A percentile compares a stretch with the other conserved stretches of the same genome.
These are phyloP conservation scores for Kuraishia ogatae DNA, from an alignment of 805 yeast genomes.

Conservation along the genomic window DNA sequence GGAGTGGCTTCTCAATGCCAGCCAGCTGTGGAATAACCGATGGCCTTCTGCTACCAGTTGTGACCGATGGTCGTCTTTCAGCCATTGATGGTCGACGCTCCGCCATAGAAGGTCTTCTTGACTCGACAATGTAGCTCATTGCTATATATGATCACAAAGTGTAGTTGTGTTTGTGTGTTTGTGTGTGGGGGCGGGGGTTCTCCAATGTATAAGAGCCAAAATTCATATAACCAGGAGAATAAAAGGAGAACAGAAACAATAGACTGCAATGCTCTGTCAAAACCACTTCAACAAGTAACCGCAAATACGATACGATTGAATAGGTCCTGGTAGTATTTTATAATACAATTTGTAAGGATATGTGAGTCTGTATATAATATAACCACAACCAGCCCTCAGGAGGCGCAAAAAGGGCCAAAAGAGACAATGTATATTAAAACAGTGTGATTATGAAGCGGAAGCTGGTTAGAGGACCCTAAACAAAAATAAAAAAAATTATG, in stretches of 20 bases:
- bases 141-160: not conserved
- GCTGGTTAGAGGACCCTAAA: not conserved
- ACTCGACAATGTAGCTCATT: constrained; percentile 6
- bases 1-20: constrained; percentile 66
- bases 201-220: not conserved
- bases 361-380: not conserved
- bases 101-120: constrained; percentile 49
- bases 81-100: constrained; percentile 55
- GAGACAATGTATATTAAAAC: not conserved
- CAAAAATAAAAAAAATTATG: no score
- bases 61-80: constrained; percentile 23
- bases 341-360: not conserved
- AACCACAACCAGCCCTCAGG: not conserved
- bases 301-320: no score
- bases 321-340: not conserved
- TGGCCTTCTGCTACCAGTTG: constrained; percentile 16
- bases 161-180: no score
- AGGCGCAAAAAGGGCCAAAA: not conserved
- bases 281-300: no score
- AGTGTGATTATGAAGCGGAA: not conserved
- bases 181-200: not conserved
- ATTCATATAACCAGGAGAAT: no score
- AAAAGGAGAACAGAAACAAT: not conserved
- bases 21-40: constrained; percentile 60
- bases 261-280: no score